phyloP scores from a whole-genome alignment of 176 grass and related monocot species.

The Carex kokanica region DNA sequence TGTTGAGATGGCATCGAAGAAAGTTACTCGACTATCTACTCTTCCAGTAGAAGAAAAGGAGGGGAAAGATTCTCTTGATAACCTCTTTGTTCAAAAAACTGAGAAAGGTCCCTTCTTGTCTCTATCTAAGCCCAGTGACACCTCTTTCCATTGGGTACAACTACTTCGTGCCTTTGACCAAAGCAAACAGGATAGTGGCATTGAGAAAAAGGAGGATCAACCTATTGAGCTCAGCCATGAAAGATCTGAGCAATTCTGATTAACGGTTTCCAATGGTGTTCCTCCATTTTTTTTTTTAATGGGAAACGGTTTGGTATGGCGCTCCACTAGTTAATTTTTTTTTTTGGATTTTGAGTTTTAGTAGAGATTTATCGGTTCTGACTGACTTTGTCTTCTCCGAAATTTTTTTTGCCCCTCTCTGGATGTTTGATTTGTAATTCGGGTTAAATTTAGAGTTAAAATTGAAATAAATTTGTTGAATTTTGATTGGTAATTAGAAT shows the following conservation, averaged over 20 bases:
- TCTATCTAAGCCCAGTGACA: background rate
- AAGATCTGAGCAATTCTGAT: background rate
- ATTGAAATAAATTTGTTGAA: too few species aligned
- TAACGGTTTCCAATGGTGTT: too few species aligned
- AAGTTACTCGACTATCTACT: background rate
- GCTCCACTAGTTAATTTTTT: too few species aligned
- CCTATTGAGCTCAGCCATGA: background rate
- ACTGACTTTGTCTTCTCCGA: too few species aligned
- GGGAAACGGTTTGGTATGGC: too few species aligned
- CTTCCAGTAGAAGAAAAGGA: background rate
- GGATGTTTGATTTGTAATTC: too few species aligned
- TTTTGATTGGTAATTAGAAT: too few species aligned
- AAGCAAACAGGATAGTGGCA: slow-evolving; percentile 2
- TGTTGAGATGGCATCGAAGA: slow-evolving; percentile 18
- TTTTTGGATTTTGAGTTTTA: too few species aligned
- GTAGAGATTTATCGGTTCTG: too few species aligned
- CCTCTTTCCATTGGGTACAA: slow-evolving; percentile 17
- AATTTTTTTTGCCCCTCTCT: too few species aligned
- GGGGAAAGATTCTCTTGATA: background rate
- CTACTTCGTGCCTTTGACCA: slow-evolving; percentile 18
- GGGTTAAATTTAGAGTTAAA: too few species aligned
- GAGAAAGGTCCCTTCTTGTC: slow-evolving; percentile 1
- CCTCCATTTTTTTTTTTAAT: too few species aligned
- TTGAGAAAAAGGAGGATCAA: background rate
- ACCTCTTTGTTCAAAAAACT: slow-evolving; percentile 17